Base-by-base conservation (phyloP, 2,329 filamentous ascomycete species). In the Dactylellina sp. region DNA sequence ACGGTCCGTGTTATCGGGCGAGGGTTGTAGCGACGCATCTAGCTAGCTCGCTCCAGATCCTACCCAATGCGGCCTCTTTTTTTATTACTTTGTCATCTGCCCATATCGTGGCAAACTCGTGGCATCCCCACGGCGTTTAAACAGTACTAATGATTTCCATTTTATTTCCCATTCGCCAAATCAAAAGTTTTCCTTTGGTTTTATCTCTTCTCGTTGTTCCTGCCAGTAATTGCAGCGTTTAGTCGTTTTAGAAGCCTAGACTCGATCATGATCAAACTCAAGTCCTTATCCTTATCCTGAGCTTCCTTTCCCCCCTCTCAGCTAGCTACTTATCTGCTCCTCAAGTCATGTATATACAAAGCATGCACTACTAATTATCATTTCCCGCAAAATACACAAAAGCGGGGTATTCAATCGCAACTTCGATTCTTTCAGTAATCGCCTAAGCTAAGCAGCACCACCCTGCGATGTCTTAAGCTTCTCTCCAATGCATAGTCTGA, bases 321-420 rank as follows among this genome's bases (percentile, higher is more conserved):
- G n/a, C 1, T 40, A 55, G 18, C 32, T 37, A 37, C 32, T 20
- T 24, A 7, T 25, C 7, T 56, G 7, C 52, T 3, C n/a, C 7
- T 18, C 2, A 18, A 52, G 52, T 37, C 62, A 66, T 66, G 47
- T 59, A 50, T 37, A 57, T 42, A 56, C 52, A 56, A 50, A 57
- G 50, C 18, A 57, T 50, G 62, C 14, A 25, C n/a, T 18, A 55
- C 37, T 22, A 55, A n/a, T 18, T 55, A 11, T 14, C 11, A 14
- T 16, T 46, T 46, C 22, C 50, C 50, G 50, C 50, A 39, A 40
- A 39, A 25, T 35, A 53, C 37, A 55, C 16, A 25, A 40, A 40
- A 40, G 35, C 32, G 50, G 50, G 22, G 18, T 3, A 22, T 24
- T 4, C 39, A 53, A 53, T 42, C 39, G 12, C 11, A 42, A 42